A percentile compares a stretch with the other conserved stretches of the same genome.
These are phyloP conservation scores for Tagetes erecta DNA, from an alignment of 129 eudicot genomes.

Conservation along the genomic window DNA sequence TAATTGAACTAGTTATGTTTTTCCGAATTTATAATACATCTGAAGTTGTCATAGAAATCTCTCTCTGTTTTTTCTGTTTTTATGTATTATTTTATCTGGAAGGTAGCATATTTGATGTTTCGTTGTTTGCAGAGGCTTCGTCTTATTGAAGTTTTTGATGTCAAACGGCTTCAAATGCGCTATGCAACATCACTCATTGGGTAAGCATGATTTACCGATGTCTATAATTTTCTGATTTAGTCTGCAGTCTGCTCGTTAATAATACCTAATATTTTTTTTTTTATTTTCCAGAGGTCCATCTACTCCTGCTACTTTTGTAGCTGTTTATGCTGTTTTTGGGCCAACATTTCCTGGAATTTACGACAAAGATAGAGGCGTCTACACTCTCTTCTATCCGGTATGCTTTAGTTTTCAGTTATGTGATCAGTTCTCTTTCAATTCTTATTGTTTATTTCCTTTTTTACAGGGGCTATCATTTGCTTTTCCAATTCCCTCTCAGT, in stretches of 20 bases:
- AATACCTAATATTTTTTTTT: neutral
- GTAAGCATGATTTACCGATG: slow-evolving; percentile 35
- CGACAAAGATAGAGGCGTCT: slow-evolving; percentile 83
- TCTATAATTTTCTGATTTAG: neutral
- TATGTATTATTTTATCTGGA: neutral
- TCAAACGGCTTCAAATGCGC: slow-evolving; percentile 93
- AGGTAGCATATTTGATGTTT: neutral
- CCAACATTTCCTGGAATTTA: slow-evolving; percentile 94
- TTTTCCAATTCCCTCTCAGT: slow-evolving; percentile 86
- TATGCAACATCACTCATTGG: slow-evolving; percentile 91
- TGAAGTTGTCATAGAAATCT: neutral
- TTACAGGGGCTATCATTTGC: slow-evolving; percentile 91
- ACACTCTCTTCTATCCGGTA: slow-evolving; percentile 90
- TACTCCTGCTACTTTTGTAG: slow-evolving; percentile 86
- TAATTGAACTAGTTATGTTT: neutral
- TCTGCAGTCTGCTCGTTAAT: neutral
- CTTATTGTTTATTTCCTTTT: neutral
- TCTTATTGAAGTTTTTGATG: slow-evolving; percentile 85
- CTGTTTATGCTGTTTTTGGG: slow-evolving; percentile 89
- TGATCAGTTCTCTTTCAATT: neutral
- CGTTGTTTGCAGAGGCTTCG: slow-evolving; percentile 67
- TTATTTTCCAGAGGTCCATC: slow-evolving; percentile 73
- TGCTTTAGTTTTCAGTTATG: slow-evolving; percentile 20
- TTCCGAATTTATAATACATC: neutral
- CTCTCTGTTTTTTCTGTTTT: neutral